Evolutionary conservation across 2,329 filamentous ascomycete genomes (phyloP).

Genomic region (Calonectria fujianensis): DNA sequence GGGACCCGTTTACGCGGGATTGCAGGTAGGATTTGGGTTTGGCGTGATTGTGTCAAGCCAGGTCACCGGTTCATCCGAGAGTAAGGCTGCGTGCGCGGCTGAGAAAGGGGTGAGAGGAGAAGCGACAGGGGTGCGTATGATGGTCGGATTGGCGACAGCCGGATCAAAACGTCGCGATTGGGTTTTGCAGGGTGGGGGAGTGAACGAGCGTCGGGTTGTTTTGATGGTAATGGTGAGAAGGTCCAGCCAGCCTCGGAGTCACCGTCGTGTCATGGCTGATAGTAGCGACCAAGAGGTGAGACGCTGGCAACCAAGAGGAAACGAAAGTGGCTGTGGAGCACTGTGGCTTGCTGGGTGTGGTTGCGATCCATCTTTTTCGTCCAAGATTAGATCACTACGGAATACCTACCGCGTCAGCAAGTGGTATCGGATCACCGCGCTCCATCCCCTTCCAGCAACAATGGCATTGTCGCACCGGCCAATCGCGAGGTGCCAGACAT

Average conservation of each 20-base stretch:
- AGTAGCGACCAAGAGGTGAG: slow-evolving; percentile 12
- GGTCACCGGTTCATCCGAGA: slow-evolving; percentile 29
- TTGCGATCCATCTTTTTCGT: slow-evolving; percentile 28
- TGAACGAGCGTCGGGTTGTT: slow-evolving; percentile 19
- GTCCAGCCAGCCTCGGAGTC: slow-evolving; percentile 12
- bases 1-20: slow-evolving; percentile 26
- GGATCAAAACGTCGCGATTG: slow-evolving; percentile 22
- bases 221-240: neutral
- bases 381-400: slow-evolving; percentile 34
- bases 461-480: neutral
- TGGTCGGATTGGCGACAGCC: slow-evolving; percentile 5
- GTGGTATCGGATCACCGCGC: slow-evolving; percentile 13
- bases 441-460: neutral
- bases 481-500: slow-evolving; percentile 1
- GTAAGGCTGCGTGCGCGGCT: slow-evolving; percentile 24
- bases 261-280: slow-evolving; percentile 5
- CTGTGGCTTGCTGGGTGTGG: slow-evolving; percentile 31
- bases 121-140: slow-evolving; percentile 1
- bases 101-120: slow-evolving; percentile 11
- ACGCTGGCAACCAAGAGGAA: slow-evolving; percentile 25
- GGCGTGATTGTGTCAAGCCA: slow-evolving; percentile 26
- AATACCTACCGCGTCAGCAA: slow-evolving; percentile 24
- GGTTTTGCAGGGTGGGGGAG: neutral
- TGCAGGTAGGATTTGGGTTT: slow-evolving; percentile 4
- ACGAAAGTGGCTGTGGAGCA: slow-evolving; percentile 29